Percentiles rank a stretch among this genome's conserved stretches.
phyloP scores from a whole-genome alignment of 1,139 yeast genomes.

The Nakaseomyces kungkrabaensis region DNA sequence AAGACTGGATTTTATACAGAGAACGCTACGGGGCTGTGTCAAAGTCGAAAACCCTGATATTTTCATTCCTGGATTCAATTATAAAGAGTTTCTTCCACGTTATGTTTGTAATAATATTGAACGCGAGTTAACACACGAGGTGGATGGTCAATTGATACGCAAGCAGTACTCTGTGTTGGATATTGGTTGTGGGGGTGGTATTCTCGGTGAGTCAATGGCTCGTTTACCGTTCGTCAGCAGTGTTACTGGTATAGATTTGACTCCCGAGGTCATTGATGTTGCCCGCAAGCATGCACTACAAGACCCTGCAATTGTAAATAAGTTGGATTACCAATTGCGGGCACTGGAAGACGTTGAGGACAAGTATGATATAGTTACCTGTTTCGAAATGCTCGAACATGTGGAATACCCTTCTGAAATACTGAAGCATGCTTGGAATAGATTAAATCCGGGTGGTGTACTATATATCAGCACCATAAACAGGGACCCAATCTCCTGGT shows the following conservation, averaged over 20 bases:
- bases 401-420: slow-evolving; percentile 77
- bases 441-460: slow-evolving; percentile 63
- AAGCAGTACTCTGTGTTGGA: slow-evolving; percentile 49
- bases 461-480: slow-evolving; percentile 84
- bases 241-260: slow-evolving; percentile 79
- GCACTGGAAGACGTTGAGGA: slow-evolving; percentile 50
- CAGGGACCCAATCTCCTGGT: slow-evolving; percentile 80
- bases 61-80: slow-evolving; percentile 70
- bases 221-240: slow-evolving; percentile 51
- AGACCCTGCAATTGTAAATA: slow-evolving; percentile 53
- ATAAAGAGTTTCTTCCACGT: slow-evolving; percentile 50
- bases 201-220: slow-evolving; percentile 77
- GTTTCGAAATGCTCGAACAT: slow-evolving; percentile 93
- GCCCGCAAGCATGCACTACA: slow-evolving; percentile 57
- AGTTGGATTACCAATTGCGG: slow-evolving; percentile 48
- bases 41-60: slow-evolving; percentile 36
- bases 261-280: slow-evolving; percentile 70
- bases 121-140: slow-evolving; percentile 38
- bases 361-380: slow-evolving; percentile 68
- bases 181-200: slow-evolving; percentile 98
- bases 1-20: slow-evolving; percentile 75
- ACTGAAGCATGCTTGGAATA: slow-evolving; percentile 52
- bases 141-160: slow-evolving; percentile 35
- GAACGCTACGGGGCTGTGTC: slow-evolving; percentile 43
- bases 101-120: slow-evolving; percentile 40